Conservation (phyloP, 371 early-diverging fungal species). For the Catenaria anguillulae region DNA sequence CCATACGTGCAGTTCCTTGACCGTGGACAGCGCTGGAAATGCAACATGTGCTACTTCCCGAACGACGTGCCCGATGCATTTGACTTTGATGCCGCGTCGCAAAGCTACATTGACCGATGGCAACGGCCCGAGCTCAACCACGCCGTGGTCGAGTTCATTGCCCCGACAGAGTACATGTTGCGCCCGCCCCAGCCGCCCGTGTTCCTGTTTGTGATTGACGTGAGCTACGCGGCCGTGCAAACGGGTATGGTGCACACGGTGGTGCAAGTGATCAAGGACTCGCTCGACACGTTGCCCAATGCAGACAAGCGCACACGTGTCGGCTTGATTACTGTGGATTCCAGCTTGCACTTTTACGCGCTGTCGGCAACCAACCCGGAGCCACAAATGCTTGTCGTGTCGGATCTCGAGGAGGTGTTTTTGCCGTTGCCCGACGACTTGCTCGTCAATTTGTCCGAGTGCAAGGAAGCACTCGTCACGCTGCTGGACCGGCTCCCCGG, state of each 20-base stretch:
- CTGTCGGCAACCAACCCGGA: conserved; percentile 38
- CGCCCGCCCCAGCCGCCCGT: conserved; percentile 88
- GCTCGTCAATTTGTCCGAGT: conserved; percentile 68
- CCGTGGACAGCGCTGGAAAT: conserved; percentile 86
- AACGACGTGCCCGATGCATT: conserved; percentile 27
- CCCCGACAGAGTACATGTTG: conserved; percentile 87
- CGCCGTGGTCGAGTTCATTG: conserved; percentile 82
- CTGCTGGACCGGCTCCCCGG: conserved; percentile 57
- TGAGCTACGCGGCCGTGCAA: conserved; percentile 71
- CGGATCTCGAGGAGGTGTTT: conserved; percentile 78
- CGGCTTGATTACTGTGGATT: conserved; percentile 80
- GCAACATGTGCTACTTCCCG: conserved; percentile 70
- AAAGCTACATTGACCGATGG: conserved; percentile 68
- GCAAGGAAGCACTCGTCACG: conserved; percentile 45
- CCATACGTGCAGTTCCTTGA: conserved; percentile 87
- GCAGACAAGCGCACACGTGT: conserved; percentile 71
- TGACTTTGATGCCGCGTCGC: conserved; percentile 71
- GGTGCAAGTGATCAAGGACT: conserved; percentile 60
- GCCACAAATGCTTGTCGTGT: conserved; percentile 84
- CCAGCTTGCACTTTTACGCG: conserved; percentile 77
- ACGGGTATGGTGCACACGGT: conserved; percentile 56
- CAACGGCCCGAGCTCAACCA: conserved; percentile 71
- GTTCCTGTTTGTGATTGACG: conserved; percentile 82
- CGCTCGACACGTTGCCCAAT: conserved; percentile 77
- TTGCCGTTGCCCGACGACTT: conserved; percentile 71